These are phyloP conservation scores for Aspergillus eucalypticola DNA, from an alignment of 2,329 filamentous ascomycete species.

Conservation along the genomic window DNA sequence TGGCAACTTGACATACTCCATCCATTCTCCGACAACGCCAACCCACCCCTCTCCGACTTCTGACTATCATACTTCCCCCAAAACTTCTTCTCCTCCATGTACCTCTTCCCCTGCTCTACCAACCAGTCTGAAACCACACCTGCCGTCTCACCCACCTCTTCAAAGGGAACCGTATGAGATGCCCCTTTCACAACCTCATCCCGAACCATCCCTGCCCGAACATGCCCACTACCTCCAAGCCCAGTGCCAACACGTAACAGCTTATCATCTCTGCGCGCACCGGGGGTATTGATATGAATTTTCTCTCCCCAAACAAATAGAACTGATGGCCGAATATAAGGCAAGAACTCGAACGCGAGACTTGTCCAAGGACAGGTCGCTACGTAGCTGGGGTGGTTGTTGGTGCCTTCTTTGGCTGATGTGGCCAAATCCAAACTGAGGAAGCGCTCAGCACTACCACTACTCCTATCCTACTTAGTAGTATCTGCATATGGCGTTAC, in stretches of 20 bases:
- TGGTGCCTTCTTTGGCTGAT: constrained; percentile 7
- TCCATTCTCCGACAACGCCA: background rate
- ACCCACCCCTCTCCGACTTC: background rate
- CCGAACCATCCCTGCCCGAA: constrained; percentile 46
- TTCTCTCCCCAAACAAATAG: constrained; percentile 33
- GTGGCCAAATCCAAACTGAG: constrained; percentile 25
- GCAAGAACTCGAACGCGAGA: constrained; percentile 29
- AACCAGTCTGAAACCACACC: background rate
- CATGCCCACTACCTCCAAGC: constrained; percentile 48
- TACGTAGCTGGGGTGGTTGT: constrained; percentile 33
- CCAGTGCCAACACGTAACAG: constrained; percentile 33
- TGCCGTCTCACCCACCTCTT: background rate
- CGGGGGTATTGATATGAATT: constrained; percentile 19
- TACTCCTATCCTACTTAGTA: background rate
- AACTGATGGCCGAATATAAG: constrained; percentile 33
- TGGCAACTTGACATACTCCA: background rate
- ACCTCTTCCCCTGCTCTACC: background rate
- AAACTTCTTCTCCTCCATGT: background rate
- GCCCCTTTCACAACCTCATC: constrained; percentile 19
- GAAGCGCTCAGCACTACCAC: constrained; percentile 30
- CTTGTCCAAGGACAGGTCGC: constrained; percentile 25
- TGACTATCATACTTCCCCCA: background rate
- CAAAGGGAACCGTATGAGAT: background rate
- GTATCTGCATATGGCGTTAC: background rate
- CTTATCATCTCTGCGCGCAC: constrained; percentile 26